Conservation (phyloP, 2,329 filamentous ascomycete species). For the Penicillium sp. region DNA sequence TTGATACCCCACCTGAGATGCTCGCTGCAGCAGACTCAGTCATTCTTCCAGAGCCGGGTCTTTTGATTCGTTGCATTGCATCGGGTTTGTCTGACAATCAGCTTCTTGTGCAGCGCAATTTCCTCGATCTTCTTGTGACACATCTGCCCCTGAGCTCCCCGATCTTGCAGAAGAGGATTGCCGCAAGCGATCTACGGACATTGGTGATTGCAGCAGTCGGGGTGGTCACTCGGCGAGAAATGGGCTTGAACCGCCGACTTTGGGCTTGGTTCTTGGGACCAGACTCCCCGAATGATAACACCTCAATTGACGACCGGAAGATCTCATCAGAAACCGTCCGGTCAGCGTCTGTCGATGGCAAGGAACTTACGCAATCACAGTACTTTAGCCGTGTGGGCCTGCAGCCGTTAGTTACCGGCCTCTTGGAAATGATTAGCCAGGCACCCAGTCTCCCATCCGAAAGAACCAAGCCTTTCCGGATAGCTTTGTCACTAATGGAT, state of each 20-base stretch:
- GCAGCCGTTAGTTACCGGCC: slow-evolving; percentile 69
- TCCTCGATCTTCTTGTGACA: slow-evolving; percentile 86
- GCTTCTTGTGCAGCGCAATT: slow-evolving; percentile 88
- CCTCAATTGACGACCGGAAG: slow-evolving; percentile 31
- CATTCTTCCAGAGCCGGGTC: slow-evolving; percentile 78
- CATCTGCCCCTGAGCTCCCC: slow-evolving; percentile 82
- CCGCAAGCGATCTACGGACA: slow-evolving; percentile 73
- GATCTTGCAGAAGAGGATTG: slow-evolving; percentile 75
- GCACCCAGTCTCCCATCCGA: slow-evolving; percentile 60
- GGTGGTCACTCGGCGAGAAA: slow-evolving; percentile 86
- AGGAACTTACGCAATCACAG: slow-evolving; percentile 62
- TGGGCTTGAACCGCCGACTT: slow-evolving; percentile 93
- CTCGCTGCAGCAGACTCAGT: slow-evolving; percentile 48
- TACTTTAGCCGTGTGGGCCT: slow-evolving; percentile 85
- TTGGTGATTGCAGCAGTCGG: slow-evolving; percentile 80
- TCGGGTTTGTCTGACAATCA: slow-evolving; percentile 86
- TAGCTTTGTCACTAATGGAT: slow-evolving; percentile 95
- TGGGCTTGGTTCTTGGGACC: slow-evolving; percentile 96
- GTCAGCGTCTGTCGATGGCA: slow-evolving; percentile 33
- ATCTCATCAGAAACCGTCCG: slow-evolving; percentile 29
- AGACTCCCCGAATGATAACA: slow-evolving; percentile 50
- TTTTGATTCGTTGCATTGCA: slow-evolving; percentile 88
- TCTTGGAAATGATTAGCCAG: slow-evolving; percentile 73
- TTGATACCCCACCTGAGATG: slow-evolving; percentile 29
- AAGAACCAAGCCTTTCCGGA: slow-evolving; percentile 80